Evolutionary conservation across 164 flowering plant species (phyloP).

Genomic region (Stephania yunnanensis): DNA sequence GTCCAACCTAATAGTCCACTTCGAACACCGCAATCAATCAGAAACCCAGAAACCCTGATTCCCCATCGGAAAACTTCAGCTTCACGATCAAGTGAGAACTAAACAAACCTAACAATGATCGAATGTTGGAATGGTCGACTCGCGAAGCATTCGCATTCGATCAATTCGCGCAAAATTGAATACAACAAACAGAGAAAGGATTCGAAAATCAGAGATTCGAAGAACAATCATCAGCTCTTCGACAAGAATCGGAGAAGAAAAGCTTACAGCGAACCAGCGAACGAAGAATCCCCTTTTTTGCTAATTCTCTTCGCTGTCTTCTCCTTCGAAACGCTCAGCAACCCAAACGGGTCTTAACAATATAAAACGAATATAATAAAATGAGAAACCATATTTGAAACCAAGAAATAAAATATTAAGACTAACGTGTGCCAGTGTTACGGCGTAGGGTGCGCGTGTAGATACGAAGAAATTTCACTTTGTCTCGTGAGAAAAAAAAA

Average conservation of each 20-base stretch:
- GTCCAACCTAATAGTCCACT: background rate
- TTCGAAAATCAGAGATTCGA: background rate
- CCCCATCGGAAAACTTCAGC: constrained; percentile 1
- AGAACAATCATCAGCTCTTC: background rate
- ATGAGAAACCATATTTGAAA: too few species aligned
- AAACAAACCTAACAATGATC: background rate
- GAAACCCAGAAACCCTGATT: constrained; percentile 7
- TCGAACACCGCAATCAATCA: background rate
- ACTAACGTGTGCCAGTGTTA: constrained; percentile 8
- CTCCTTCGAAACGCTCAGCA: background rate
- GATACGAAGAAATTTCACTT: background rate
- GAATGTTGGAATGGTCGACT: background rate
- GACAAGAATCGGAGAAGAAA: background rate
- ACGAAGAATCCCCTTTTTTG: background rate
- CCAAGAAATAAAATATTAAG: background rate
- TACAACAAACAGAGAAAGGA: background rate
- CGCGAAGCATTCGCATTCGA: background rate
- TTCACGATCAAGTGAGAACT: background rate
- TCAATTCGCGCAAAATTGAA: background rate
- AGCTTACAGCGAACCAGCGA: background rate
- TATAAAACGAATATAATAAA: background rate
- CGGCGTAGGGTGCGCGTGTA: background rate
- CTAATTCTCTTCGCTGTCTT: constrained; percentile 1
- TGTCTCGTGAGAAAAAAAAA: too few species aligned
- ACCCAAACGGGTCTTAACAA: background rate